Evolutionary conservation across 176 grass and related monocot species (phyloP).

Genomic region (Aegilops sharonensis): DNA sequence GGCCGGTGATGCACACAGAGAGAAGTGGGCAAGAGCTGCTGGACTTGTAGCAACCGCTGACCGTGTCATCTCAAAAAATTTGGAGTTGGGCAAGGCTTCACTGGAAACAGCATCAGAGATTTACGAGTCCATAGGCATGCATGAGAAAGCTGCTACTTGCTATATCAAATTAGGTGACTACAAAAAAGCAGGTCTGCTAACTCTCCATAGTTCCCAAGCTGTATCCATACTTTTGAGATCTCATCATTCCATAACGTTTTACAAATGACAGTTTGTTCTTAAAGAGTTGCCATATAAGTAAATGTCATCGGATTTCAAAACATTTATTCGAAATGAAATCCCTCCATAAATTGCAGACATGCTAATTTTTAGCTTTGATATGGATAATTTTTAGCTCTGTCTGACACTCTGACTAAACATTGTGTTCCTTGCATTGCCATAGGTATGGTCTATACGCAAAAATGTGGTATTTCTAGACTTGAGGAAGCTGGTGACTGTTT

Average conservation of each 20-base stretch:
- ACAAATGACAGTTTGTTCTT: neutral
- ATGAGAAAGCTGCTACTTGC: conserved; percentile 66
- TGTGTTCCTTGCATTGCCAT: neutral
- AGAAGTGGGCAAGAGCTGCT: conserved; percentile 70
- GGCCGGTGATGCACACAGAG: conserved; percentile 59
- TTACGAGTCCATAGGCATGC: conserved; percentile 62
- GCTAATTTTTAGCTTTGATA: neutral
- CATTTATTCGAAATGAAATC: neutral
- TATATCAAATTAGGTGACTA: conserved; percentile 72
- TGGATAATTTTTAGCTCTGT: neutral
- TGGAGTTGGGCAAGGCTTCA: conserved; percentile 34
- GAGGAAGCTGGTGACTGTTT: conserved; percentile 79
- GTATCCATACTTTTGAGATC: neutral
- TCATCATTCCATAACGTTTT: neutral
- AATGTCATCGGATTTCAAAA: neutral
- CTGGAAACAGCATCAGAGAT: conserved; percentile 65
- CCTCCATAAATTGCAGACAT: neutral
- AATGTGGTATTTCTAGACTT: conserved; percentile 65
- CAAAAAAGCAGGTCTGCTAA: conserved; percentile 54
- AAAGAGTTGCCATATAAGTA: neutral
- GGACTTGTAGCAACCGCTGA: conserved; percentile 64
- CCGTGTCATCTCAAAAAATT: conserved; percentile 43
- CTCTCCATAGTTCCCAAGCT: neutral
- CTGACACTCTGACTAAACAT: neutral
- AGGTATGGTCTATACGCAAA: conserved; percentile 71